Evolutionary conservation across 176 grass and related monocot species (phyloP), one percentile per base, ranked within the genome.

Genomic region (Phragmites australis): DNA sequence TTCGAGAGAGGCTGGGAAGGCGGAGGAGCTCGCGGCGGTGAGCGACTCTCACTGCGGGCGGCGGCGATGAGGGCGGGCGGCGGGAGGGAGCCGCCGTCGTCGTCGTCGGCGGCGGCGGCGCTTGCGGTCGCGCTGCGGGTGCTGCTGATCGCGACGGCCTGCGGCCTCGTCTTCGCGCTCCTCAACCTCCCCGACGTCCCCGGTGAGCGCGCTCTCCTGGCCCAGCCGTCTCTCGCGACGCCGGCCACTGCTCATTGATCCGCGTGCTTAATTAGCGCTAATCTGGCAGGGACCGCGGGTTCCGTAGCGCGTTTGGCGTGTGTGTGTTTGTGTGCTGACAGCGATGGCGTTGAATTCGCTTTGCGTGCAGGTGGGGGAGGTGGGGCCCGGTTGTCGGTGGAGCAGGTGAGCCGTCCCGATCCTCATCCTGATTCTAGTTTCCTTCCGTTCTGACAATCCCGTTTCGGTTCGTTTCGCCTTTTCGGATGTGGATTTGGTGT

Each of bases 121-220:
- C 31, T 44, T 42, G 16, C 48, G 8, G 6, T 11, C 1, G 66
- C 21, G 72, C 55, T 87, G 55, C 81, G 80, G 79, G 52, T 80
- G 82, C 70, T 89, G 52, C 62, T 85, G 45, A 39, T 85, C 87
- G 82, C 82, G 15, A 52, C 76, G 21, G 70, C 76, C 6, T 84
- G 75, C 76, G 70, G 70, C 45, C 51, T 89, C 82, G 52, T 70
- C 26, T 37, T 89, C 54, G 26, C 83, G 18, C 61, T 89, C 11
- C 81, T 89, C 68, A 66, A 89, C 60, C 87, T 89, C 69, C 87
- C 85, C 55, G 81, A 79, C 55, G 53, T 12, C 63, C 23, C 68
- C 45, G 82, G 82, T 89, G 69, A 84, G 87, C 14, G n/a, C n/a
- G n/a, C n/a, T n/a, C n/a, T n/a, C n/a, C n/a, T n/a, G n/a, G n/a